Evolutionary conservation across 306 rosid genomes (phyloP), one percentile per base, ranked within the genome.

Genomic region (Cucurbita moschata): DNA sequence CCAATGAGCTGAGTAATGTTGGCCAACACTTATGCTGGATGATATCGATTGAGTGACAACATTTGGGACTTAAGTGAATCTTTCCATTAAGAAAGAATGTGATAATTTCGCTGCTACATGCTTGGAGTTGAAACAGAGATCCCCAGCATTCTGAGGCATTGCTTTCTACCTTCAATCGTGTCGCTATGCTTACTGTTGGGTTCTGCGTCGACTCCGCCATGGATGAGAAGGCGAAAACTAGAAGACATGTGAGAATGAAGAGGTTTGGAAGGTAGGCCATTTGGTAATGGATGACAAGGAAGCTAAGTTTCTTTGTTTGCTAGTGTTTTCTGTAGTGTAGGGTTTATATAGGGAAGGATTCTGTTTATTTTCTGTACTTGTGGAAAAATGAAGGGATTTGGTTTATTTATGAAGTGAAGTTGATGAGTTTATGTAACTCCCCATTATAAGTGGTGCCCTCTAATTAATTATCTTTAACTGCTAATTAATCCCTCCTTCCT

Each of bases 21-120:
- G 96, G 95, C 96, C 96, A 87, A 58, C 96, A 90, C 12, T 87
- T 84, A 18, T 72, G 90, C 4, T 76, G 82, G 59, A 90, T 83
- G 16, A 79, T 78, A 60, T 73, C 37, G 37, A 86, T 81, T 61
- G 92, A 88, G 12, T 74, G 69, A 64, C 92, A 90, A 37, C 96
- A 90, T 11, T 73, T 73, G 5, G 77, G 79, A 1, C 95, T 90
- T 69, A 90, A 61, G 74, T 81, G 74, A 1, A 87, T 81, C 71
- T 88, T 83, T 2, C 92, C 90, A 16, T 83, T 88, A 7, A 87
- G 40, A 58, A 88, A 87, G 79, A 90, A 90, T n/a, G 72, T 21
- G 44, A 87, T 61, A 0, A 90, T 82, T 72, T 88, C 95, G 0
- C 89, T 84, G 9, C 82, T 81, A 75, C 96, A 88, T 10, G 90